Evolutionary conservation across 768 basidiomycete species (phyloP).

Genomic region (Macrolepiota fuliginosa): DNA sequence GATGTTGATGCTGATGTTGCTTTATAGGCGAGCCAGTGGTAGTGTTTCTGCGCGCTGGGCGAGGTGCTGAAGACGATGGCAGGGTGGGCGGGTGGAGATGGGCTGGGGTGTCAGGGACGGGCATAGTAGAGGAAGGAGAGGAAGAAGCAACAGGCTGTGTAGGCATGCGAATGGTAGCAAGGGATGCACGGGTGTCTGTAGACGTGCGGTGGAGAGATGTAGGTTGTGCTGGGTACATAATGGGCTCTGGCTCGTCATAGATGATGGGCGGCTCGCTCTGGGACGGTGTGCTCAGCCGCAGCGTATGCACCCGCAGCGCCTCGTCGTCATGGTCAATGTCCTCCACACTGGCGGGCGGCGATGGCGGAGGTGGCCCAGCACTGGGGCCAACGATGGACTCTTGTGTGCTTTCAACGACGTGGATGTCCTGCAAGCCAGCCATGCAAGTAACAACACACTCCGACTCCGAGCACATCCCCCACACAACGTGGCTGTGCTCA

Average conservation of each 20-base stretch:
- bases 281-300: constrained; percentile 1
- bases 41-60: constrained; percentile 58
- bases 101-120: constrained; percentile 33
- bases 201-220: constrained; percentile 43
- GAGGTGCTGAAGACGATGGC: background rate
- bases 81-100: constrained; percentile 17
- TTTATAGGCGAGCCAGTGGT: constrained; percentile 56
- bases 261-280: constrained; percentile 22
- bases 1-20: background rate
- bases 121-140: constrained; percentile 17
- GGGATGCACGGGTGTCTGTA: constrained; percentile 45
- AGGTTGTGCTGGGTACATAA: constrained; percentile 14
- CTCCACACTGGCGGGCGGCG: constrained; percentile 33
- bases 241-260: constrained; percentile 31
- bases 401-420: no score
- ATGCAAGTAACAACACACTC: no score
- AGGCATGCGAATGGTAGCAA: constrained; percentile 22
- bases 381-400: background rate
- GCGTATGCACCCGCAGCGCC: background rate
- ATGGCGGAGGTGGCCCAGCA: constrained; percentile 27
- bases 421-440: no score
- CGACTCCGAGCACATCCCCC: no score
- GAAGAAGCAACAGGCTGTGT: constrained; percentile 16
- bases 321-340: constrained; percentile 19
- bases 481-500: no score